Percentiles rank a stretch among this genome's conserved stretches.
Evolutionary conservation across 768 basidiomycete genomes (phyloP).

Genomic region (Chalciporus sphaerocephalus): DNA sequence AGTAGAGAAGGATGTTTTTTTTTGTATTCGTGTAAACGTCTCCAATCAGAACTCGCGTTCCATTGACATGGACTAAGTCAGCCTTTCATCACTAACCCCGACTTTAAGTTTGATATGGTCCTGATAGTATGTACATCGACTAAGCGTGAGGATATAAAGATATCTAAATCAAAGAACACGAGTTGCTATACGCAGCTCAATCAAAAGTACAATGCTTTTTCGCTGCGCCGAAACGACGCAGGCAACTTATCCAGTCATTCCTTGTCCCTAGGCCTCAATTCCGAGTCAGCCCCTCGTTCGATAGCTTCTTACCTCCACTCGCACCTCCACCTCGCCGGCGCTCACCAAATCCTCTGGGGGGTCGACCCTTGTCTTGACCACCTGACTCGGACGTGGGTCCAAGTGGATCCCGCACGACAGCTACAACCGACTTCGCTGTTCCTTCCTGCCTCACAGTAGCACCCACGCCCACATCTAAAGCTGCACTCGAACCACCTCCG

Average conservation of each 20-base stretch:
- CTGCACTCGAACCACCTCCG: constrained; percentile 1
- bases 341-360: constrained; percentile 29
- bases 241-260: no score
- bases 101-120: background rate
- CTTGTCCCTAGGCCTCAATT: no score
- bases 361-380: constrained; percentile 5
- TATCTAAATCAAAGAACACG: background rate
- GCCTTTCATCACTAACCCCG: background rate
- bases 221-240: background rate
- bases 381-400: constrained; percentile 24
- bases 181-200: background rate
- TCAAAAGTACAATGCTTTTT: no score
- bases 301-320: background rate
- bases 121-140: background rate
- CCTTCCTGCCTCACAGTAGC: background rate
- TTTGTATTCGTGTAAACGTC: background rate
- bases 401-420: constrained; percentile 30
- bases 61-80: background rate
- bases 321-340: constrained; percentile 15
- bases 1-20: background rate
- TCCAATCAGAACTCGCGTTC: background rate
- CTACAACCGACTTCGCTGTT: constrained; percentile 4
- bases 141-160: background rate
- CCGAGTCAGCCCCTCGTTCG: background rate
- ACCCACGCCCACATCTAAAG: background rate